Percentiles rank a stretch among this genome's conserved stretches.
These are phyloP conservation scores for Penicillium manginii DNA, from an alignment of 495 filamentous ascomycete genomes.

Conservation along the genomic window DNA sequence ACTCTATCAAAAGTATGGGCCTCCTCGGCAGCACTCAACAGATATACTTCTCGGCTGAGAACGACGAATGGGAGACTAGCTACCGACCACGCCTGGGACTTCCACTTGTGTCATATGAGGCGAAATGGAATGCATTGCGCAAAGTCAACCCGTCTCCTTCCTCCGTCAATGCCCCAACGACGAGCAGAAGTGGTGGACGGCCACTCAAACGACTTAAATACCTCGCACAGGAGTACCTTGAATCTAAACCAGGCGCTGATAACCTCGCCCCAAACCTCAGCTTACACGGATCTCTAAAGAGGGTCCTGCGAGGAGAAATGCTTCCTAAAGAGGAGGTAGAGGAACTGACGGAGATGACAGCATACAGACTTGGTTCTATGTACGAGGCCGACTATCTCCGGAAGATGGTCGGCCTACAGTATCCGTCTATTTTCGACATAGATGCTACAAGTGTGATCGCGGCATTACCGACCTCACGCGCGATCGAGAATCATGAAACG, in stretches of 20 bases:
- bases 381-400: neutral
- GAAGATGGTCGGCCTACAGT: too few species aligned
- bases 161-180: neutral
- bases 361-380: neutral
- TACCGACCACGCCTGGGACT: constrained; percentile 10
- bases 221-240: neutral
- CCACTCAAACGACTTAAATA: neutral
- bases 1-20: neutral
- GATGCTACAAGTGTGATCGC: too few species aligned
- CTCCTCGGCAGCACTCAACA: constrained; percentile 3
- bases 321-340: neutral
- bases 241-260: neutral
- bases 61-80: constrained; percentile 12
- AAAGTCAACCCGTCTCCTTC: neutral
- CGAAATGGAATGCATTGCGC: constrained; percentile 1
- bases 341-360: neutral
- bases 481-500: too few species aligned
- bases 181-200: neutral
- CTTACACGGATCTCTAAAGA: neutral
- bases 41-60: neutral
- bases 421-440: too few species aligned
- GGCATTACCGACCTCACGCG: too few species aligned
- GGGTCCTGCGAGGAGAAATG: neutral
- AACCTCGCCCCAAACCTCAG: neutral
- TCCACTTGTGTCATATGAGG: constrained; percentile 12